Evolutionary conservation across 2,329 filamentous ascomycete species (phyloP).

Genomic region (Aspergillus floridensis): DNA sequence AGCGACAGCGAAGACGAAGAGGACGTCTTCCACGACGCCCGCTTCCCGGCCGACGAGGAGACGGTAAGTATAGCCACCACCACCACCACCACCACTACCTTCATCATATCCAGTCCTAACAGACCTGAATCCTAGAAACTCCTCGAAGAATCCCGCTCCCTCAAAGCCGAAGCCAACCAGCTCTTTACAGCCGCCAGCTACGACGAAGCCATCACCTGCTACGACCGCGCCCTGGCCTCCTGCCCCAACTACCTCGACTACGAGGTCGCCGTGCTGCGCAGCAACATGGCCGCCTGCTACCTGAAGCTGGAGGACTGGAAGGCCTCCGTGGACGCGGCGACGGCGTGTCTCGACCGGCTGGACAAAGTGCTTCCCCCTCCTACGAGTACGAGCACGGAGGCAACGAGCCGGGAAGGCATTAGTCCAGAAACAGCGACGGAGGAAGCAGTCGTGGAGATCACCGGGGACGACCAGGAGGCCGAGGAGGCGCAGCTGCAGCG

Average conservation of each 20-base stretch:
- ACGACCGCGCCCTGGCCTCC: constrained; percentile 73
- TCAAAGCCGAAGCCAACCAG: constrained; percentile 74
- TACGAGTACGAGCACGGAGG: constrained; percentile 21
- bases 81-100: background rate
- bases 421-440: constrained; percentile 10
- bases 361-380: constrained; percentile 56
- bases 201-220: constrained; percentile 74
- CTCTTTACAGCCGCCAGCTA: constrained; percentile 73
- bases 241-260: constrained; percentile 85
- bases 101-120: constrained; percentile 6
- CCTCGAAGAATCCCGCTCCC: constrained; percentile 66
- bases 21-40: constrained; percentile 43
- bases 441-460: constrained; percentile 49
- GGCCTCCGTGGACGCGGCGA: constrained; percentile 71
- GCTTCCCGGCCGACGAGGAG: constrained; percentile 49
- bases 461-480: constrained; percentile 40
- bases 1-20: constrained; percentile 37
- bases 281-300: constrained; percentile 87
- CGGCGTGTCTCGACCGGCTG: constrained; percentile 69
- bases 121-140: constrained; percentile 53
- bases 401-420: constrained; percentile 10
- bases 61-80: constrained; percentile 32
- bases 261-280: constrained; percentile 80
- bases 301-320: constrained; percentile 85
- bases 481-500: constrained; percentile 45